Evolutionary conservation across 768 basidiomycete genomes (phyloP), one percentile per base, ranked within the genome.

Genomic region (Hericium coralloides): DNA sequence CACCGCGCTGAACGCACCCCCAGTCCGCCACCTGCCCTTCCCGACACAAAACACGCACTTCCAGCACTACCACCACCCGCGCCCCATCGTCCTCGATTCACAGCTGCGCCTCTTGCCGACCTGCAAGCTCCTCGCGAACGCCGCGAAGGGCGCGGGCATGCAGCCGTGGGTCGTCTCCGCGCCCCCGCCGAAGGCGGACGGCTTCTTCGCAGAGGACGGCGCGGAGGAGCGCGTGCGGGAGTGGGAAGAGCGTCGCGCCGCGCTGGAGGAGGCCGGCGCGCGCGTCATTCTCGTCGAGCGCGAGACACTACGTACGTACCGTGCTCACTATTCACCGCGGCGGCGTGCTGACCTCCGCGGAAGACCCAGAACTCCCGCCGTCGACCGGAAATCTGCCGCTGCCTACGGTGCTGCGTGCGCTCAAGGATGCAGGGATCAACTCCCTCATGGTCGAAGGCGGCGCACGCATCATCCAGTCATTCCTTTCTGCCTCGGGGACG

Each of bases 361-460:
- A 49, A 51, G 60, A 63, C 55, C 38, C 53, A 36, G 53, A 55
- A 38, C 53, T 56, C 7, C 51, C 58, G 37, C 55, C 60, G 38
- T 43, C 23, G 36, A 55, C 60, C 75, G 76, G 72, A 38, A 55
- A 63, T 23, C 66, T 85, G 18, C 71, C 78, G 25, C 69, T 89
- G 31, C 66, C 70, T 2, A 65, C 66, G 4, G 67, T 90, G 17
- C 79, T 94, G 4, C 63, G 60, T 12, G 70, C 72, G 7, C 73
- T 97, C 23, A 70, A 70, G n/a, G 68, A 70, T 12, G 71, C 77
- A n/a, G 83, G 81, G 3, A 75, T 95, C 59, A 70, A 71, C 12
- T 86, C 84, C 12, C 73, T 98, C 55, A 99, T 99, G 95, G 89
- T 98, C 6, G 97, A 99, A 73, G 97, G 97, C 53, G 97, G 97